A percentile compares a stretch with the other conserved stretches of the same genome.
phyloP scores from a whole-genome alignment of 2,329 filamentous ascomycete genomes.

The Venturia effusa region DNA sequence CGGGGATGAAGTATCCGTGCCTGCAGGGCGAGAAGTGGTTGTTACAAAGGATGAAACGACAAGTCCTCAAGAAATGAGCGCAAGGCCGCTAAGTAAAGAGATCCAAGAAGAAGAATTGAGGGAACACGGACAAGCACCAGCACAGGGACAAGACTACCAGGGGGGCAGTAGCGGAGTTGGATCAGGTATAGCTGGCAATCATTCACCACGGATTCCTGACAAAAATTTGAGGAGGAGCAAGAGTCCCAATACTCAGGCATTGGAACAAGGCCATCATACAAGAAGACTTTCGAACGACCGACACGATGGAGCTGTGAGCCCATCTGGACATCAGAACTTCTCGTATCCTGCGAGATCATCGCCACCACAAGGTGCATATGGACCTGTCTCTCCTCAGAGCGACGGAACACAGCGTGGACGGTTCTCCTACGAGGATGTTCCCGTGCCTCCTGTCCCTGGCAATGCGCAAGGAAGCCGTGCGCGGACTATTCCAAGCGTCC shows the following conservation, averaged over 20 bases:
- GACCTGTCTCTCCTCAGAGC: background rate
- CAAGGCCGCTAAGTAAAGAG: background rate
- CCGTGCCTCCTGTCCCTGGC: background rate
- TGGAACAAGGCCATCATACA: background rate
- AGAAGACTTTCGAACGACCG: background rate
- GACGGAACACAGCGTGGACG: background rate
- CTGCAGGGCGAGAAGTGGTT: conserved; percentile 8
- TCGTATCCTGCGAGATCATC: conserved; percentile 8
- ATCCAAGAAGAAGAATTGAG: background rate
- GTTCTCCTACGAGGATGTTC: background rate
- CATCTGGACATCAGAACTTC: conserved; percentile 6
- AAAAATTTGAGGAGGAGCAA: background rate
- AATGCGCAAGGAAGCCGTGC: background rate
- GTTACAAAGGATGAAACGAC: conserved; percentile 4
- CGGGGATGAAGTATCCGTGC: background rate
- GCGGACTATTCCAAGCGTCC: background rate
- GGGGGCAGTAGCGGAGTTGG: background rate
- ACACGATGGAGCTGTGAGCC: background rate
- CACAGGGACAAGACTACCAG: background rate
- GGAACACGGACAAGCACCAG: background rate
- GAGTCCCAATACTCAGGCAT: background rate
- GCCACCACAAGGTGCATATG: background rate
- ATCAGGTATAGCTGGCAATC: background rate
- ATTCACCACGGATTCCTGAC: background rate
- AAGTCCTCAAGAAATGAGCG: background rate